phyloP scores from a whole-genome alignment of 2,329 filamentous ascomycete species.

The Polytolypa hystricis region DNA sequence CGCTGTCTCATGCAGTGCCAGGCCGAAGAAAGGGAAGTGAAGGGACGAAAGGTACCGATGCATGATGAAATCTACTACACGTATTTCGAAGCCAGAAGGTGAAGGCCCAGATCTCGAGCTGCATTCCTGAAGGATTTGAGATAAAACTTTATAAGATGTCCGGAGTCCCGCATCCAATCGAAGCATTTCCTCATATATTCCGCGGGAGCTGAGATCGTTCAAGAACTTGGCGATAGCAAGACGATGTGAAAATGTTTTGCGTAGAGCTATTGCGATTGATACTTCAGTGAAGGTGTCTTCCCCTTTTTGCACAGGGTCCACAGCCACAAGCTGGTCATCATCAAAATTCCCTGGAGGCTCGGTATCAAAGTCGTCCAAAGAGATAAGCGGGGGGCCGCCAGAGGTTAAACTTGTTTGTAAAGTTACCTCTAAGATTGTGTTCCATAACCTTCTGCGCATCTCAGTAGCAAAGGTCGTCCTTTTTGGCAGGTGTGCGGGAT shows the following conservation, averaged over 20 bases:
- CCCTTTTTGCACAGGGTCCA: conserved; percentile 19
- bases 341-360: conserved; percentile 28
- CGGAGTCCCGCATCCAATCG: conserved; percentile 38
- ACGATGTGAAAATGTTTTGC: conserved; percentile 35
- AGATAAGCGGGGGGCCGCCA: conserved; percentile 24
- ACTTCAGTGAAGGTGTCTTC: conserved; percentile 36
- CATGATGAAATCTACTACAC: conserved; percentile 19
- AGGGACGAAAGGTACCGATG: conserved; percentile 20
- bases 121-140: conserved; percentile 17
- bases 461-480: conserved; percentile 31
- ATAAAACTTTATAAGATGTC: conserved; percentile 33
- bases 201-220: conserved; percentile 36
- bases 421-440: conserved; percentile 33
- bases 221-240: conserved; percentile 35
- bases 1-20: conserved; percentile 13
- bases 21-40: conserved; percentile 20
- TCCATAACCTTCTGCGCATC: conserved; percentile 36
- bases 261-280: conserved; percentile 39
- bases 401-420: conserved; percentile 27
- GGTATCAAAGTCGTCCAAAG: conserved; percentile 27
- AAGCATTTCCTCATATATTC: conserved; percentile 40
- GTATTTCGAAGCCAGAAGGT: conserved; percentile 12
- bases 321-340: conserved; percentile 20
- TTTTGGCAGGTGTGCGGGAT: conserved; percentile 24
- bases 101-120: conserved; percentile 1